Percentiles rank a stretch among this genome's conserved stretches.
Evolutionary conservation across 202 grass and related monocot genomes (phyloP).

Genomic region (Elaeis oleifera): DNA sequence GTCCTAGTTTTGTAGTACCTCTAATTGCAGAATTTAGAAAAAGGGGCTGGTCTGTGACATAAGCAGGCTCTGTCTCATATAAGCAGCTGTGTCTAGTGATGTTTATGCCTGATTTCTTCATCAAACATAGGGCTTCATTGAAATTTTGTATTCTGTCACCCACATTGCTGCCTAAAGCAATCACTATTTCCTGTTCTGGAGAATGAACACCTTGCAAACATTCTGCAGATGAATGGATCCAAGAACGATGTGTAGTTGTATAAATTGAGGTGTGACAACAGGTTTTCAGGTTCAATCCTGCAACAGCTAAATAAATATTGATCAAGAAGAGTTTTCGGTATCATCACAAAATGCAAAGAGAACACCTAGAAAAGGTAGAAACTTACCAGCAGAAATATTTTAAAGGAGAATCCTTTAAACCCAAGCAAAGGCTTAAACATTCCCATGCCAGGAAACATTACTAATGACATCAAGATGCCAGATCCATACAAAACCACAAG

Average conservation of each 20-base stretch:
- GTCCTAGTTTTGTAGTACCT: conserved; percentile 57
- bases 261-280: conserved; percentile 7
- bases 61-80: conserved; percentile 80
- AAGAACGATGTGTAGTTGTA: neutral
- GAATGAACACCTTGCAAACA: conserved; percentile 21
- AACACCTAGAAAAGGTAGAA: neutral
- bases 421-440: conserved; percentile 19
- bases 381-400: neutral
- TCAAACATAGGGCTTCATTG: conserved; percentile 42
- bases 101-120: conserved; percentile 50
- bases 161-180: conserved; percentile 81
- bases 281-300: conserved; percentile 27
- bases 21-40: conserved; percentile 87
- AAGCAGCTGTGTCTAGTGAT: conserved; percentile 66
- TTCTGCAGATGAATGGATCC: conserved; percentile 15
- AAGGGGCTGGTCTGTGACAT: conserved; percentile 65
- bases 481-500: neutral
- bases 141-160: conserved; percentile 64
- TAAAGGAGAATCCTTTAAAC: conserved; percentile 7
- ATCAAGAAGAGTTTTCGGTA: too few relatives aligned
- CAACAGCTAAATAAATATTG: neutral
- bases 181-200: conserved; percentile 64
- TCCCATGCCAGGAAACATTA: neutral
- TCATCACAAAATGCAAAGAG: neutral
- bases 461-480: neutral